Evolutionary conservation across 2,329 filamentous ascomycete species (phyloP), one percentile per base, ranked within the genome.

Genomic region (Stagonosporopsis cucurbitacearum): DNA sequence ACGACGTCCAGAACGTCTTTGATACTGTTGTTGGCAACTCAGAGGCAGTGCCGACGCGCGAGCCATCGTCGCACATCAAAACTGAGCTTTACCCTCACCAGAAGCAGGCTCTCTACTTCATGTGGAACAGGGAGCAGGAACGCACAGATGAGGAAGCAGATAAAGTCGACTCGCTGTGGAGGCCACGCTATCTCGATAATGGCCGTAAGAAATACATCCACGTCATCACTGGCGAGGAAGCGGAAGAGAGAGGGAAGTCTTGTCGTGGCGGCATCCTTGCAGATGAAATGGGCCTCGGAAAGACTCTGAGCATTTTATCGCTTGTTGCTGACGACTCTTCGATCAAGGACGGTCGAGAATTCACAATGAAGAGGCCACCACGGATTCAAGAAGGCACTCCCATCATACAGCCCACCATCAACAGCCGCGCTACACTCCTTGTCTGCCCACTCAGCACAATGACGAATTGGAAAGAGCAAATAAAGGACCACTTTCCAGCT

Each of bases 401-500:
- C 23, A 26, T 50, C 30, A 57, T 69, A 7, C 65, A 65, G 13
- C 12, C 76, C 69, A 11, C 78, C 19, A 81, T 80, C 37, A 96
- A 97, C 67, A 86, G 86, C 6, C 89, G 87, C 68, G 87, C 90
- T 0, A 98, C 95, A 0, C 80, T 99, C 28, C 82, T 99, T 17
- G 86, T 99, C 15, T 96, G 90, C 53, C 95, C 95, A 1, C 82
- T 97, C 2, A 96, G 91, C 68, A 95, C 94, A 0, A 87, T 98
- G 54, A 88, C 89, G 23, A 99, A 98, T 69, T 99, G 95, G 95
- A 89, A 94, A 66, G 87, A 92, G 64, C 95, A 99, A 75, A 91
- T 98, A 58, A 89, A 89, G 66, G 84, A 90, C 55, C 95, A 99
- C 74, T 80, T 96, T 41, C 81, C 84, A 45, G 81, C 84, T 0